phyloP scores from a whole-genome alignment of 2,329 filamentous ascomycete genomes.

The Hymenoscyphus fraxineus region DNA sequence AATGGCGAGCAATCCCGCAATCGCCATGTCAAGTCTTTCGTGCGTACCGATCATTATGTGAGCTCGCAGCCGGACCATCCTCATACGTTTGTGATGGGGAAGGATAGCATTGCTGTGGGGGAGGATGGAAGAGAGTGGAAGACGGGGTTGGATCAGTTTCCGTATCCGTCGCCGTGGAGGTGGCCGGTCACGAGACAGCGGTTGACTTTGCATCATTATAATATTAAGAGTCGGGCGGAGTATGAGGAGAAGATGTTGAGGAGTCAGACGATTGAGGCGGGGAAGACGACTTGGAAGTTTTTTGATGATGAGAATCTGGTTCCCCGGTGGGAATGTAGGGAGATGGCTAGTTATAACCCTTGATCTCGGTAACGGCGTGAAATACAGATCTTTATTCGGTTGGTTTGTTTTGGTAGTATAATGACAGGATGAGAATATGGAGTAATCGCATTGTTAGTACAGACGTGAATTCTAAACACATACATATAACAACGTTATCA shows the following conservation, averaged over 20 bases:
- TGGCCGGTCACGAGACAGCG: conserved; percentile 2
- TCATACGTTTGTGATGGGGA: conserved; percentile 1
- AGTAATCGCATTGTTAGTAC: too few species aligned
- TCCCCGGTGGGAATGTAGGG: conserved; percentile 5
- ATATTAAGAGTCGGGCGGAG: conserved; percentile 6
- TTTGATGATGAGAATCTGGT: conserved; percentile 8
- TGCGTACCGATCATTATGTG: conserved; percentile 3
- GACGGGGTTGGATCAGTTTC: not conserved
- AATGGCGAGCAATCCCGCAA: not conserved
- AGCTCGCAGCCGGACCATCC: conserved; percentile 2
- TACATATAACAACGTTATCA: too few species aligned
- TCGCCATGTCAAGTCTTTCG: conserved; percentile 6
- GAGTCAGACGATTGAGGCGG: conserved; percentile 5
- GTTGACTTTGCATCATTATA: conserved; percentile 7
- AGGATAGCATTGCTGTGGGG: conserved; percentile 6
- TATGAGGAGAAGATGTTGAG: conserved; percentile 9
- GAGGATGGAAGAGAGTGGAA: conserved; percentile 7
- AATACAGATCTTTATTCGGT: too few species aligned
- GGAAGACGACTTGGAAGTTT: conserved; percentile 5
- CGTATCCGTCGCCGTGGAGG: conserved; percentile 5
- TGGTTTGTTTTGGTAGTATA: too few species aligned
- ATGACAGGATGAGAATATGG: too few species aligned
- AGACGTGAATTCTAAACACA: too few species aligned
- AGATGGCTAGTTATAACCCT: conserved; percentile 7
- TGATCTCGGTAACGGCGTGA: not conserved